Base-by-base conservation (phyloP, 148 eudicot genomes). In the Arctostaphylos glauca region DNA sequence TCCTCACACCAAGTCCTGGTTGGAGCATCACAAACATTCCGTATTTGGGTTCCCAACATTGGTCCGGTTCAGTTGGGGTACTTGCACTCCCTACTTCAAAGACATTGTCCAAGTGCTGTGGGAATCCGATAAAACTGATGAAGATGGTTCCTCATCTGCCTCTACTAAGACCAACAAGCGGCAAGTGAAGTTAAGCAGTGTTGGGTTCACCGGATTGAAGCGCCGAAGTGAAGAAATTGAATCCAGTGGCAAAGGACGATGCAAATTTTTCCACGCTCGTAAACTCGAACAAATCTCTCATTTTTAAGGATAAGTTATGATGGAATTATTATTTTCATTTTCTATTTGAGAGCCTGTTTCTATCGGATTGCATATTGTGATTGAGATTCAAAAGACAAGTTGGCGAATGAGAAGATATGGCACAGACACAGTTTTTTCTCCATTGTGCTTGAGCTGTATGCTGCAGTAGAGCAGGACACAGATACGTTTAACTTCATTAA, bases 51-150 rank as follows among this genome's bases (percentile, higher is more conserved):
- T 96, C 87, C 99, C 99, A 46, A 79, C 94, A n/a, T 81, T 96
- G 86, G 99, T 96, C 49, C 93, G 99, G 50, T 96, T 96, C 84
- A 96, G 99, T 82, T 96, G 98, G 99, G 99, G 94, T 64, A 96
- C 99, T 54, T 94, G 98, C 91, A 87, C 83, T 82, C 52, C 96
- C 46, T 94, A 93, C 84, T 92, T 90, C 84, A 94, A 96, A 87
- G 89, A 89, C 55, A 82, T 83, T 25, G 91, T 91, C 14, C 89
- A 93, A 84, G 97, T 96, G 55, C 72, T 93, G 80, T 96, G 99
- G 99, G 98, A 94, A 82, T 85, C 95, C 56, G 99, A 93, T 88
- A 87, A 82, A 74, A 60, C 62, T 50, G 95, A 96, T 72, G 99
- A 93, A 86, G 92, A 90, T 80, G 90, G 83, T 71, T 85, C 86